Base-by-base conservation (phyloP, 805 yeast genomes). In the Cephaloascus albidus region DNA sequence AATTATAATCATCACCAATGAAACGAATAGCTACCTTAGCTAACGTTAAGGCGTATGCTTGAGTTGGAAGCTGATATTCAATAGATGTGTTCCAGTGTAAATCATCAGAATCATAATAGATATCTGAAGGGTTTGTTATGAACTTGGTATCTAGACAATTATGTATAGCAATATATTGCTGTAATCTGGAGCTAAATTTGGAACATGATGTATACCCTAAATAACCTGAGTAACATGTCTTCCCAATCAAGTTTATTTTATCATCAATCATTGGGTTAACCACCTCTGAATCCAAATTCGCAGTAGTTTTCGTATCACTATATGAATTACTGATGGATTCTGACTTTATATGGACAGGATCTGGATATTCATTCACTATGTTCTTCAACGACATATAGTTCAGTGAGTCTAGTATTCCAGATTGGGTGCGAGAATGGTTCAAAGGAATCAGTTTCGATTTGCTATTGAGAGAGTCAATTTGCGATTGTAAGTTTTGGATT, bases 141-240 rank as follows among this genome's bases (percentile, higher is more conserved):
- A 36, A 34, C 4, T 30, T 18, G 17, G 15, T 23, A 27, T 35
- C 40, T n/a, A 3, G 17, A 16, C 18, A 14, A 5, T 10, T 20
- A 30, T 41, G 35, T 15, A 16, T 18, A 31, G 30, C 27, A 4
- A 41, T 37, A 18, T 41, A 41, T 26, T 41, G 41, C 26, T 41
- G 43, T 27, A 41, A 18, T 19, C 38, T 41, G 16, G 38, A 35
- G 35, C 27, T 41, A 39, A 41, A 41, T 33, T 41, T 41, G 16
- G 43, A 38, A 18, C 43, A 38, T 6, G 41, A 38, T 3, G 43
- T 38, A 35, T 41, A 40, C 12, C 43, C 43, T 35, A 41, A 33
- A 36, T 41, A 38, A 3, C 26, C 38, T 28, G 38, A 41, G 3
- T 27, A 14, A 4, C 35, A 12, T 14, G 18, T 32, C 15, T 20